Evolutionary conservation across 78 protist species (phyloP).

Genomic region (Dictyostelium citrinum): DNA sequence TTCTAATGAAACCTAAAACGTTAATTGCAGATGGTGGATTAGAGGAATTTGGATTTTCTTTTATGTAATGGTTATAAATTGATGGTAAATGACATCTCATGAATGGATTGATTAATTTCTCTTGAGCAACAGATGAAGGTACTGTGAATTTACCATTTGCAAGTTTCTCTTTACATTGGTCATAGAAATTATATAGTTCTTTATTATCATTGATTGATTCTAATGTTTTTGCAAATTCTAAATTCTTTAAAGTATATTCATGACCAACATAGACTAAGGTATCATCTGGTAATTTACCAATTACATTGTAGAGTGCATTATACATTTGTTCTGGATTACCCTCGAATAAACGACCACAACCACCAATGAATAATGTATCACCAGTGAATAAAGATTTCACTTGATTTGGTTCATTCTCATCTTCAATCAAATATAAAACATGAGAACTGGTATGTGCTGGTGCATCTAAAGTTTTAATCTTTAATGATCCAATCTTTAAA

Average conservation of each 20-base stretch:
- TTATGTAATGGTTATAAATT: background rate
- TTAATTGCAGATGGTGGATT: background rate
- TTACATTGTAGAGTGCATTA: slow-evolving; percentile 36
- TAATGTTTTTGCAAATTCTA: slow-evolving; percentile 81
- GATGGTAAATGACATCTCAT: slow-evolving; percentile 75
- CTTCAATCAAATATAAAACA: slow-evolving; percentile 28
- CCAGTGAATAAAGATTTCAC: slow-evolving; percentile 78
- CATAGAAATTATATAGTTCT: background rate
- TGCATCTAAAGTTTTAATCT: slow-evolving; percentile 22
- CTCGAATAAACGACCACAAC: slow-evolving; percentile 88
- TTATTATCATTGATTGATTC: slow-evolving; percentile 69
- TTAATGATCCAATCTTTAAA: slow-evolving; percentile 50
- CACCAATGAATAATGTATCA: slow-evolving; percentile 91
- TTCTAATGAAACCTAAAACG: slow-evolving; percentile 39
- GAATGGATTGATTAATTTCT: slow-evolving; percentile 81
- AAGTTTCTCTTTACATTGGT: background rate
- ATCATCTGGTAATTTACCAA: slow-evolving; percentile 56
- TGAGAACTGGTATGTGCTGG: slow-evolving; percentile 91
- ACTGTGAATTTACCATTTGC: slow-evolving; percentile 65
- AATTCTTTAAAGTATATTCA: slow-evolving; percentile 88
- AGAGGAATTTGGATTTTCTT: background rate
- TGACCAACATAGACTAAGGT: slow-evolving; percentile 88
- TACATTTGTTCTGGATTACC: slow-evolving; percentile 86
- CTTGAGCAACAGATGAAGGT: slow-evolving; percentile 85
- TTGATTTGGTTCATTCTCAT: background rate